Evolutionary conservation across 2,329 filamentous ascomycete genomes (phyloP).

Genomic region (Esteya vermicola): DNA sequence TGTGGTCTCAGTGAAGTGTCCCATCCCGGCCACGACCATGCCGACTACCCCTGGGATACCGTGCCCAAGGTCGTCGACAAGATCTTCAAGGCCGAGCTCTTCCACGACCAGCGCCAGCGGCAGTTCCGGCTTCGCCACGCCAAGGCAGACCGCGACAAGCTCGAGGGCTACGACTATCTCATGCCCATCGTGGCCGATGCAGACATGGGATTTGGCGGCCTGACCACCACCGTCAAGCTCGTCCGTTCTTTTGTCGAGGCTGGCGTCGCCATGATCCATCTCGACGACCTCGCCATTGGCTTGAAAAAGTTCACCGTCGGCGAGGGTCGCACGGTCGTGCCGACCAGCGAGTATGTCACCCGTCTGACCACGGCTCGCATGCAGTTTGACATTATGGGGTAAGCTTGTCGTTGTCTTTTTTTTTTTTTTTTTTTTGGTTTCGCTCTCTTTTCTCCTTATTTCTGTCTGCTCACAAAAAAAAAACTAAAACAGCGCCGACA

Average conservation of each 20-base stretch:
- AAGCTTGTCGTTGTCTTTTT: background rate
- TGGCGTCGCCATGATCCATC: constrained; percentile 27
- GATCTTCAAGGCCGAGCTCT: constrained; percentile 24
- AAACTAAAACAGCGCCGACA: constrained; percentile 14
- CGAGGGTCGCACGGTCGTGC: constrained; percentile 23
- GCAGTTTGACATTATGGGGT: constrained; percentile 25
- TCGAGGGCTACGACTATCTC: constrained; percentile 24
- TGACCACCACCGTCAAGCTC: constrained; percentile 25
- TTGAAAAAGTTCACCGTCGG: constrained; percentile 28
- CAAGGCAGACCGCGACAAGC: constrained; percentile 14
- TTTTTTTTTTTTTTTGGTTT: background rate
- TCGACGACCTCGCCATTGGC: constrained; percentile 27
- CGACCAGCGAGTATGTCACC: constrained; percentile 22
- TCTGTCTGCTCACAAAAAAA: background rate
- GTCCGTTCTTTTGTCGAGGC: constrained; percentile 24
- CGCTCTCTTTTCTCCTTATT: background rate
- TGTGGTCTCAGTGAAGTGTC: constrained; percentile 23
- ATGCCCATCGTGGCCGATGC: constrained; percentile 25
- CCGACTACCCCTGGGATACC: constrained; percentile 27
- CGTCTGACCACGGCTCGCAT: constrained; percentile 21
- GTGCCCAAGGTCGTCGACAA: constrained; percentile 25
- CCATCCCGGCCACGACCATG: constrained; percentile 23
- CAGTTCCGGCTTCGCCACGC: constrained; percentile 21
- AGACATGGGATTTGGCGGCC: constrained; percentile 26
- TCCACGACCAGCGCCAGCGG: constrained; percentile 24